Conservation (phyloP, 2,329 filamentous ascomycete genomes). For the Dothideomycetes sp. region DNA sequence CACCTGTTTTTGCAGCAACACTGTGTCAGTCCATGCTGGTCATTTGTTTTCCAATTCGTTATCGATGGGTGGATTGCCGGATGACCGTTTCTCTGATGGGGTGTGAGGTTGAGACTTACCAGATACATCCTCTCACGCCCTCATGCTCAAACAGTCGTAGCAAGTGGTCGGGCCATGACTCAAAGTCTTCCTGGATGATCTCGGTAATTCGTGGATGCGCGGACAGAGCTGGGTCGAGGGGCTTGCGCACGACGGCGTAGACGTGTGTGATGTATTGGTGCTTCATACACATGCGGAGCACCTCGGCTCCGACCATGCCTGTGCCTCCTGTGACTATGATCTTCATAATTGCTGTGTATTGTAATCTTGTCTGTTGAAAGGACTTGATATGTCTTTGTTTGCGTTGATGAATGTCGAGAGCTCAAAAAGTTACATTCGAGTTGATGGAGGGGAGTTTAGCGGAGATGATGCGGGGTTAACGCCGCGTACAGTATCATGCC, state of each 20-base stretch:
- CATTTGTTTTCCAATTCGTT: no score
- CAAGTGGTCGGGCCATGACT: slow-evolving; percentile 39
- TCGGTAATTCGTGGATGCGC: slow-evolving; percentile 27
- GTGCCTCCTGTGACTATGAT: slow-evolving; percentile 51
- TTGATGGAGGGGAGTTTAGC: no score
- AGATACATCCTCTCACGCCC: slow-evolving; percentile 39
- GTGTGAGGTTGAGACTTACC: slow-evolving; percentile 24
- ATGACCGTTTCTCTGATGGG: no score
- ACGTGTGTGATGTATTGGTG: slow-evolving; percentile 40
- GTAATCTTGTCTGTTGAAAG: no score
- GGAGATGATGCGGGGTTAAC: no score
- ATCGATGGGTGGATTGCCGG: no score
- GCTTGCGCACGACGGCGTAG: slow-evolving; percentile 26
- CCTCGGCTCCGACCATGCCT: slow-evolving; percentile 48
- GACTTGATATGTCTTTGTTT: no score
- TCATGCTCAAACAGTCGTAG: slow-evolving; percentile 29
- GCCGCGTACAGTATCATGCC: no score
- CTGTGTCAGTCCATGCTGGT: no score
- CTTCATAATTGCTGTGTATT: slow-evolving; percentile 39
- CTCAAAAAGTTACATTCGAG: no score
- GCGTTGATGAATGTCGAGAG: no score
- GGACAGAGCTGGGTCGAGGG: slow-evolving; percentile 21
- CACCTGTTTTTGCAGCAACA: slow-evolving; percentile 11
- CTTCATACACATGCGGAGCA: slow-evolving; percentile 44
- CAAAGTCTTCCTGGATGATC: slow-evolving; percentile 42